phyloP scores from a whole-genome alignment of 2,329 filamentous ascomycete genomes.

The Paecilomyces sp. region DNA sequence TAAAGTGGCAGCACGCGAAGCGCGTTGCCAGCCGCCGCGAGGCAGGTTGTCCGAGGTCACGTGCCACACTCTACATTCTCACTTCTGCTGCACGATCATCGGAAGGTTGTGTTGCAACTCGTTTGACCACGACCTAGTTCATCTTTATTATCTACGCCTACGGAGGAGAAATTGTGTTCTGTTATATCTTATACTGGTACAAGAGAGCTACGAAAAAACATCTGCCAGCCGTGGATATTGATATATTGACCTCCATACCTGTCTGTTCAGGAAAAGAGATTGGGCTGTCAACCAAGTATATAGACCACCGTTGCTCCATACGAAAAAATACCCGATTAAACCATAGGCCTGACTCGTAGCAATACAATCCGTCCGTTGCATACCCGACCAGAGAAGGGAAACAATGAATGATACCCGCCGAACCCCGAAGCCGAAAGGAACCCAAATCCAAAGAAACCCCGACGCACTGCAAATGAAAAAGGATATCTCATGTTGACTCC shows the following conservation, averaged over 20 bases:
- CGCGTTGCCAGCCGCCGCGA: constrained; percentile 6
- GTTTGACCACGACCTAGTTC: too few species aligned
- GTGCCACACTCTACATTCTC: background rate
- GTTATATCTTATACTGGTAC: too few species aligned
- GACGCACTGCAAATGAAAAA: background rate
- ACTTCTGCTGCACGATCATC: background rate
- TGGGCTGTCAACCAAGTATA: background rate
- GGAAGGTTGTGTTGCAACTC: too few species aligned
- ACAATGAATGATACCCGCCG: background rate
- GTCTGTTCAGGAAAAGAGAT: too few species aligned
- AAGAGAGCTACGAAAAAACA: too few species aligned
- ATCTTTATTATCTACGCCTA: too few species aligned
- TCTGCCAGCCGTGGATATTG: too few species aligned
- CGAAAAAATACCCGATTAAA: background rate
- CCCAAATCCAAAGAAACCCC: background rate
- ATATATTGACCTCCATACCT: too few species aligned
- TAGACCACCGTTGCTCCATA: background rate
- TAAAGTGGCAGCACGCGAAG: constrained; percentile 12
- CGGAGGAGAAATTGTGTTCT: too few species aligned
- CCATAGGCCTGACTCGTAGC: background rate
- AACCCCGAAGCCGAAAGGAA: background rate
- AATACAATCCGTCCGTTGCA: background rate
- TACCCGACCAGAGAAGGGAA: background rate
- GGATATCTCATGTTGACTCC: background rate
- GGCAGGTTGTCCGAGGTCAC: constrained; percentile 9